Evolutionary conservation across 2,329 filamentous ascomycete species (phyloP), one percentile per base, ranked within the genome.

Genomic region (Alternaria panax): DNA sequence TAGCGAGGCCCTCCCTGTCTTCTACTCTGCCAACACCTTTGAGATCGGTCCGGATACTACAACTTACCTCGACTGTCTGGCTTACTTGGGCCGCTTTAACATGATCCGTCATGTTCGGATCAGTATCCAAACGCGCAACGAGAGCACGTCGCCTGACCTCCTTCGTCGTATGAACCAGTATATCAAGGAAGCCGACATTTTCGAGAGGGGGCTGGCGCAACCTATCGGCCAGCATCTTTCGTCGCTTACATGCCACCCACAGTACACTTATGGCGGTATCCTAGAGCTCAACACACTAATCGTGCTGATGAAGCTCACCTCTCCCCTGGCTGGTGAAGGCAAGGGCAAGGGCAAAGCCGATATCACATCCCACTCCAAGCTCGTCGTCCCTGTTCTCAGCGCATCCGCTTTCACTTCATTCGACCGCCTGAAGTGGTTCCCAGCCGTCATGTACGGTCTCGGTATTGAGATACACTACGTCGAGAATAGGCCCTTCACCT

Each of bases 11-110:
- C 52, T 70, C 1, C 56, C 59, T 7, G 54, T 67, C 34, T 73
- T 71, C 62, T 72, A 72, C 45, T 57, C 58, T 2, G 40, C 45
- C 1, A 73, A 73, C 38, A 66, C 57, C 7, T 71, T 72, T 53
- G 18, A n/a, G 9, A 52, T 56, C 20, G 51, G 51, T 22, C 16
- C 18, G 9, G 69, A 73, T 24, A 65, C 63, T 0, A 42, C 59
- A 16, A 66, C 64, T 3, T 72, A 70, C 54, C 65, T 72, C 34
- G 56, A 58, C 18, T 60, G 56, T 9, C 60, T 72, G 3, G 24
- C 56, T n/a, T 51, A 66, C 12, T 51, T 68, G 3, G 59, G 54
- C 7, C 67, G 68, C 16, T 66, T 72, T 57, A 53, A 64, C 30
- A 59, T 68, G 64, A 57, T 71, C 3, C 64, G 65, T 22, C 58